phyloP scores from a whole-genome alignment of 345 rosid species.

The Melaleuca quinquenervia region DNA sequence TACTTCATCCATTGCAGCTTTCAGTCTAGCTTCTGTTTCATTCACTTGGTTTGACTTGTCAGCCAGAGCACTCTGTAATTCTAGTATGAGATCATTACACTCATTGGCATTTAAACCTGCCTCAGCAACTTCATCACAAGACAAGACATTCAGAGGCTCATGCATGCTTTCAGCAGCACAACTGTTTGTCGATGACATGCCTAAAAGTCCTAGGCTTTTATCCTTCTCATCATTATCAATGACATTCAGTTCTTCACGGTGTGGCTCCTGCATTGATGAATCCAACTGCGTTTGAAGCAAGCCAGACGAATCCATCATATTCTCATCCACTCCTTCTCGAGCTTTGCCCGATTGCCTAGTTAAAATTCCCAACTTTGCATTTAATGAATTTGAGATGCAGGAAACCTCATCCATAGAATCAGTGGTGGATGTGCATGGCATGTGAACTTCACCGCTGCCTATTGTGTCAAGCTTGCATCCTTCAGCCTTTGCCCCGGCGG shows the following conservation, averaged over 20 bases:
- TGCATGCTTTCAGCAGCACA: constrained; percentile 85
- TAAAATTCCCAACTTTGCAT: constrained; percentile 38
- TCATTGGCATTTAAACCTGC: constrained; percentile 25
- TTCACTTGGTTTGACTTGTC: constrained; percentile 49
- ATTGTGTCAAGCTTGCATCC: constrained; percentile 35
- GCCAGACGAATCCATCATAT: constrained; percentile 88
- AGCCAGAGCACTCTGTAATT: constrained; percentile 43
- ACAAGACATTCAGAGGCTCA: constrained; percentile 26
- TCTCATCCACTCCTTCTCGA: constrained; percentile 89
- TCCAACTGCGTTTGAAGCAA: constrained; percentile 60
- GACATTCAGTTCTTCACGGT: constrained; percentile 40
- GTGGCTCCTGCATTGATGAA: constrained; percentile 79
- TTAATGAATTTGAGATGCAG: constrained; percentile 58
- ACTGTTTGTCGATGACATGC: constrained; percentile 69
- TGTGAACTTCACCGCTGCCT: constrained; percentile 28
- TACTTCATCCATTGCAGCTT: constrained; percentile 66
- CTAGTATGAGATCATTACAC: constrained; percentile 27
- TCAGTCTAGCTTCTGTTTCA: constrained; percentile 60
- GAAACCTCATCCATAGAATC: constrained; percentile 98
- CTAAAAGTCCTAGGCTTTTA: constrained; percentile 40
- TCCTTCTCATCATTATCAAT: constrained; percentile 55
- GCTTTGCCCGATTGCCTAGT: constrained; percentile 57
- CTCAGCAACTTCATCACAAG: constrained; percentile 30
- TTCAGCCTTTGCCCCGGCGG: constrained; percentile 17
- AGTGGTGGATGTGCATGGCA: constrained; percentile 35